Evolutionary conservation across 352 stramenopile species (phyloP).

Genomic region (Globisporangium nunn): DNA sequence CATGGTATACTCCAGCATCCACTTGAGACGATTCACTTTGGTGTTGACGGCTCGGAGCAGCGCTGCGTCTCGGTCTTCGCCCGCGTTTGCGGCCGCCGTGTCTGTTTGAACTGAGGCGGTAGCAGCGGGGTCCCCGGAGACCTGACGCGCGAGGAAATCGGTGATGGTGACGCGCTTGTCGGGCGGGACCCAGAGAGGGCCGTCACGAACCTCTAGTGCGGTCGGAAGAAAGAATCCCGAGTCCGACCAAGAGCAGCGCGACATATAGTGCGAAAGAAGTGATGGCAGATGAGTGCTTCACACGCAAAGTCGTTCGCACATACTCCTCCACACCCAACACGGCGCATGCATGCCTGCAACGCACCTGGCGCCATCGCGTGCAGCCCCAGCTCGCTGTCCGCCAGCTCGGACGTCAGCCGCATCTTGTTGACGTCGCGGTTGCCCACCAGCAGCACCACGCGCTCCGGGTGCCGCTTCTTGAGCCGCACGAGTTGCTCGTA

Average conservation of each 20-base stretch:
- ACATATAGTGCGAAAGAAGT: too few relatives aligned
- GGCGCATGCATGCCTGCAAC: not conserved
- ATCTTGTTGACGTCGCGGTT: conserved; percentile 95
- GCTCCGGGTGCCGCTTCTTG: conserved; percentile 81
- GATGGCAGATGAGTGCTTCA: not conserved
- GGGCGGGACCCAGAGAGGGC: conserved; percentile 55
- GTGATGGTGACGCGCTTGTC: conserved; percentile 48
- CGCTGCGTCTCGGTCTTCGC: not conserved
- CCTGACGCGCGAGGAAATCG: conserved; percentile 33
- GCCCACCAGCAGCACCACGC: conserved; percentile 88
- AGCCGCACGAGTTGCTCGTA: conserved; percentile 81
- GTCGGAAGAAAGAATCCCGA: too few relatives aligned
- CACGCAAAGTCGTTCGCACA: not conserved
- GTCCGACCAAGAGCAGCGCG: not conserved
- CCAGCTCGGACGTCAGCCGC: conserved; percentile 75
- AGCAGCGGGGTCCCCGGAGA: not conserved
- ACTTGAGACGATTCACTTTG: conserved; percentile 79
- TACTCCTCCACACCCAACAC: not conserved
- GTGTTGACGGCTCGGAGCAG: conserved; percentile 48
- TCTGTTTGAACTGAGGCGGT: not conserved
- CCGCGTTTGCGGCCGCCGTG: not conserved
- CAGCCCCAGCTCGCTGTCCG: conserved; percentile 63
- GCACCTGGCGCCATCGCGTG: conserved; percentile 48
- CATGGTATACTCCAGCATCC: conserved; percentile 90
- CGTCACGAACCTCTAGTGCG: conserved; percentile 53